Conservation (phyloP, 306 rosid species). For the Acacia acuminata region DNA sequence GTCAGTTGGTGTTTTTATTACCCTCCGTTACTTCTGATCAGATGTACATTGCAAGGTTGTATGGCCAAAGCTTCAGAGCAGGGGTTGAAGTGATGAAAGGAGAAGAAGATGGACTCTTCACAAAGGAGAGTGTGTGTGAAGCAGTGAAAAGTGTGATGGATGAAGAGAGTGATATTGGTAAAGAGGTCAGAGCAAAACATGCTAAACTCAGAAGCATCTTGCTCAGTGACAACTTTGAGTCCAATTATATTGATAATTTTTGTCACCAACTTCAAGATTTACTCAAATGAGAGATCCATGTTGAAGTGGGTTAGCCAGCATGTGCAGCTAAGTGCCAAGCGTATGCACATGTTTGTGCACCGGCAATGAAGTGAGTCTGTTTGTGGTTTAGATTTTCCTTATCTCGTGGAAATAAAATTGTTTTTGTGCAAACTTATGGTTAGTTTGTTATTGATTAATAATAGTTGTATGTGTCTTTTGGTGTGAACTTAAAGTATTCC, state of each 20-base stretch:
- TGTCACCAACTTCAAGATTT: slow-evolving; percentile 13
- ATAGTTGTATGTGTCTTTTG: no score
- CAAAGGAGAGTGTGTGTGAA: neutral
- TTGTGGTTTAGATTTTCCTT: no score
- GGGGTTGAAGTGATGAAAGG: neutral
- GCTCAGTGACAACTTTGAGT: neutral
- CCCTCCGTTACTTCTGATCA: neutral
- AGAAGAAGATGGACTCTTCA: slow-evolving; percentile 19
- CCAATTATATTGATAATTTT: neutral
- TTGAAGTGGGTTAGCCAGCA: neutral
- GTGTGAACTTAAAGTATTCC: no score
- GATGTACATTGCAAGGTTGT: no score
- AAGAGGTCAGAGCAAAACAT: neutral
- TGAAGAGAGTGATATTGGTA: neutral
- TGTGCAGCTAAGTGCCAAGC: neutral
- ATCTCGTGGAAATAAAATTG: no score
- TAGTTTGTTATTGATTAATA: no score
- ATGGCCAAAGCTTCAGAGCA: no score
- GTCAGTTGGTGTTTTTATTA: neutral
- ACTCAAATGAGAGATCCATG: neutral
- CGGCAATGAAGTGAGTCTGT: no score
- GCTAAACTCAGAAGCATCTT: neutral
- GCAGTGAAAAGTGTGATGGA: neutral
- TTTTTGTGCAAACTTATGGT: no score
- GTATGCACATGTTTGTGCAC: no score